Evolutionary conservation across 345 rosid species (phyloP).

Genomic region (Mercurialis annua): DNA sequence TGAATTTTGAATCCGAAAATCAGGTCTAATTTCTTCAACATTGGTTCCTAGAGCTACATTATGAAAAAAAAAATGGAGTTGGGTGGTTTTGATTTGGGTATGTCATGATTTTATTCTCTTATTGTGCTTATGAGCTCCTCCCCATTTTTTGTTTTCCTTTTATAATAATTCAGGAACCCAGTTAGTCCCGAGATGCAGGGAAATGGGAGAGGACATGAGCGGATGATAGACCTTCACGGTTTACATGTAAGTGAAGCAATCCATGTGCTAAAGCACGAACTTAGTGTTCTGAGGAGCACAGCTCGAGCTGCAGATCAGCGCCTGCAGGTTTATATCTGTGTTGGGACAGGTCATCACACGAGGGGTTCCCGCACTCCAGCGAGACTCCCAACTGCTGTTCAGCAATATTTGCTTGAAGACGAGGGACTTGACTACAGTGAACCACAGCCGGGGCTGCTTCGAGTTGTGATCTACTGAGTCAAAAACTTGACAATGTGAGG

Average conservation of each 20-base stretch:
- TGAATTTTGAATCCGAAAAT: slow-evolving; percentile 2
- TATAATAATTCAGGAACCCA: slow-evolving; percentile 68
- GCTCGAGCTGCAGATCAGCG: slow-evolving; percentile 78
- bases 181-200: slow-evolving; percentile 51
- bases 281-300: slow-evolving; percentile 60
- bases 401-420: slow-evolving; percentile 84
- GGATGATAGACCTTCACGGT: slow-evolving; percentile 97
- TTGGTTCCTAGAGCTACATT: not conserved
- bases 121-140: not conserved
- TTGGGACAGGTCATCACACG: slow-evolving; percentile 95
- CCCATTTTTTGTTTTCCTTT: not conserved
- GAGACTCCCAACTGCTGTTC: slow-evolving; percentile 89
- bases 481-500: slow-evolving; percentile 26
- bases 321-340: slow-evolving; percentile 83
- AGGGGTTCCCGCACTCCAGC: slow-evolving; percentile 88
- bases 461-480: slow-evolving; percentile 72
- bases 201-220: slow-evolving; percentile 68
- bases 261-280: slow-evolving; percentile 79
- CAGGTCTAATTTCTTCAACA: not conserved
- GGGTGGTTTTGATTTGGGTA: not conserved
- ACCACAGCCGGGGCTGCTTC: slow-evolving; percentile 93
- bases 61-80: not conserved
- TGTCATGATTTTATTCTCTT: slow-evolving; percentile 13
- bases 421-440: slow-evolving; percentile 84
- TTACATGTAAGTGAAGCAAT: slow-evolving; percentile 89